Evolutionary conservation across 805 yeast genomes (phyloP), one percentile per base, ranked within the genome.

Genomic region (Ogataea paradorogensis): DNA sequence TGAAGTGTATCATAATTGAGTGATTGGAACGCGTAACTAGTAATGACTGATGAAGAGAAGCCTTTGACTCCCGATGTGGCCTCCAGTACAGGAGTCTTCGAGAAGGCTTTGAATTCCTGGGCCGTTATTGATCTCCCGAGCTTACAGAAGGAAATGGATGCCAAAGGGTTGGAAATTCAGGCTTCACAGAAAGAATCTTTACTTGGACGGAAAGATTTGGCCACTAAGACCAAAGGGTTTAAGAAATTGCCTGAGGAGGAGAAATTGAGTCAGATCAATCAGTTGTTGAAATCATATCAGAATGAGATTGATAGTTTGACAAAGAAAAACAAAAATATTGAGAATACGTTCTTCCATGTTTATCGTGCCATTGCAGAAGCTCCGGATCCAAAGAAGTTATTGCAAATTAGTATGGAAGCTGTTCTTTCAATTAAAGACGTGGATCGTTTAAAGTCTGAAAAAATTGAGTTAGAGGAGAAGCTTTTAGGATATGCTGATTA

Each of bases 301-400:
- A 76, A 80, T 41, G 97, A 89, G 57, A 85, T 91, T 53, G 99
- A 91, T 59, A 67, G 71, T 29, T 67, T 91, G 48, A 86, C 96
- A 1, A 77, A 78, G 49, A 78, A 93, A 47, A 80, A 86, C 39
- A 87, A 90, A 56, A 68, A 62, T 31, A 78, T 85, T 1, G 98
- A 93, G 55, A 68, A 73, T 27, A 71, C 80, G 22, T 83, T 93
- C 54, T 76, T 89, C 58, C 78, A 80, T 14, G 69, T 86, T 15
- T 91, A 91, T 65, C 69, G 86, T 40, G 69, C 78, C 11, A 65
- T 91, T 5, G 86, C 89, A 5, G 96, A 90, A 59, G 90, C 95
- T 0, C 97, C 97, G 0, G 97, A 91, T 64, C 98, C 98, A 1
- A 77, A 74, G 46, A 95, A 95, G 4, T 61, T 90, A 29, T 65